These are phyloP conservation scores for Nothomitra cinnamomea DNA, from an alignment of 2,329 filamentous ascomycete genomes.

Conservation along the genomic window DNA sequence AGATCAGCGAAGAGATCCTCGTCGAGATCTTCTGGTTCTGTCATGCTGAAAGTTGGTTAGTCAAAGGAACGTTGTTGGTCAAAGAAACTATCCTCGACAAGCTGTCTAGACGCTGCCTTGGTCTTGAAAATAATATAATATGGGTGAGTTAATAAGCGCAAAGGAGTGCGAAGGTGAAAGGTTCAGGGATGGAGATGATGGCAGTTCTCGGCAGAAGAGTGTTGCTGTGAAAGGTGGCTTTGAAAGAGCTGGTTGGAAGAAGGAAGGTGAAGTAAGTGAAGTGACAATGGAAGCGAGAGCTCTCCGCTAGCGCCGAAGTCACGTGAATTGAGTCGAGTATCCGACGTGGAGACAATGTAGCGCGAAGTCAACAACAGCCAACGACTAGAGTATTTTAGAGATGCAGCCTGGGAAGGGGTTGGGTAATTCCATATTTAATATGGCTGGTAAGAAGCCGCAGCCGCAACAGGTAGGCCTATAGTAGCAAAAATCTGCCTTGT, in stretches of 20 bases:
- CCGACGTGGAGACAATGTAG: too few species aligned
- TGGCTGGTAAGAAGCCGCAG: constrained; percentile 43
- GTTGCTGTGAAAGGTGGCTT: too few species aligned
- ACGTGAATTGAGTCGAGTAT: too few species aligned
- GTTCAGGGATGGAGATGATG: too few species aligned
- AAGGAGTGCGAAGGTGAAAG: too few species aligned
- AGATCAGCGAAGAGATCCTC: constrained; percentile 93
- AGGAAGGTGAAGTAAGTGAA: constrained; percentile 5
- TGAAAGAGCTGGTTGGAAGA: constrained; percentile 6
- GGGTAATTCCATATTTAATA: constrained; percentile 2
- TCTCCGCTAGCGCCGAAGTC: too few species aligned
- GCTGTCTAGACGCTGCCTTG: background rate
- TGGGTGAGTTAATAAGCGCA: too few species aligned
- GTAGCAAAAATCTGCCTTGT: background rate
- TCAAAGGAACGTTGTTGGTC: background rate
- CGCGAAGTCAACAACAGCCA: background rate
- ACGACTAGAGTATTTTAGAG: background rate
- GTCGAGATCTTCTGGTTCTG: constrained; percentile 67
- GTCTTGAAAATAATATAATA: too few species aligned
- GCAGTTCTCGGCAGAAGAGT: too few species aligned
- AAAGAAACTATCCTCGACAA: too few species aligned
- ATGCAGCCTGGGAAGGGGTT: constrained; percentile 17
- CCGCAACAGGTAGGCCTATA: constrained; percentile 45
- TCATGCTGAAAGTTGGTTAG: constrained; percentile 35
- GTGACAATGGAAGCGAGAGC: constrained; percentile 5